Conservation (phyloP, 1,284 basidiomycete genomes). For the Ceratobasidium sp. region DNA sequence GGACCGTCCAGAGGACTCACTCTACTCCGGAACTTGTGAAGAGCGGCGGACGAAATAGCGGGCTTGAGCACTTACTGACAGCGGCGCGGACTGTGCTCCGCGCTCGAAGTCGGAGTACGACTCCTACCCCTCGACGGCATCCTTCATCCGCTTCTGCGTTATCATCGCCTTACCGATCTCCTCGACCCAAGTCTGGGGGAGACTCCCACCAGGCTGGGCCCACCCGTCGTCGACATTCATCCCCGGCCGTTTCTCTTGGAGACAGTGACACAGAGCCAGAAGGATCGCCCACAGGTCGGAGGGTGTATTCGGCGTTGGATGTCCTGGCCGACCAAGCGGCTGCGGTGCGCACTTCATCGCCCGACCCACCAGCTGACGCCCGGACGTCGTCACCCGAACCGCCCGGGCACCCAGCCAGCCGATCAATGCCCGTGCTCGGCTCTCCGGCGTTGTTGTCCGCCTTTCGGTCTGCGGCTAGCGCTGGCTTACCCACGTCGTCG, state of each 20-base stretch:
- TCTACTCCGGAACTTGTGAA: slow-evolving; percentile 22
- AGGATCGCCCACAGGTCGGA: slow-evolving; percentile 11
- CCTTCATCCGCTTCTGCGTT: slow-evolving; percentile 24
- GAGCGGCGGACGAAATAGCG: slow-evolving; percentile 3
- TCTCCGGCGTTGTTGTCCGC: background rate
- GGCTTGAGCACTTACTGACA: slow-evolving; percentile 29
- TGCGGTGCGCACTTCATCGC: slow-evolving; percentile 30
- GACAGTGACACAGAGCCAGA: slow-evolving; percentile 38
- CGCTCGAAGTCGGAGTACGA: slow-evolving; percentile 35
- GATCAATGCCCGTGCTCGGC: background rate
- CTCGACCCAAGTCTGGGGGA: slow-evolving; percentile 4
- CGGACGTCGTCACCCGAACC: slow-evolving; percentile 1
- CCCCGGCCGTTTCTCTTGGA: slow-evolving; percentile 8
- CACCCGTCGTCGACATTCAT: slow-evolving; percentile 27
- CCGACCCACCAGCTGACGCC: slow-evolving; percentile 21
- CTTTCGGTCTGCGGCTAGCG: background rate
- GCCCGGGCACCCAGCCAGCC: background rate
- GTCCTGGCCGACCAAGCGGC: slow-evolving; percentile 36
- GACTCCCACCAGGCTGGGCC: background rate
- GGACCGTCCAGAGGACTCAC: slow-evolving; percentile 7
- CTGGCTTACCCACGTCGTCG: background rate
- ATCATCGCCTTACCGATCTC: slow-evolving; percentile 33
- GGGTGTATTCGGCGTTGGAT: slow-evolving; percentile 38
- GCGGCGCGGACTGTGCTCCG: slow-evolving; percentile 36
- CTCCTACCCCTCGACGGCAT: slow-evolving; percentile 34